Evolutionary conservation across 768 basidiomycete genomes (phyloP), one percentile per base, ranked within the genome.

Genomic region (Lactarius akahatsu): DNA sequence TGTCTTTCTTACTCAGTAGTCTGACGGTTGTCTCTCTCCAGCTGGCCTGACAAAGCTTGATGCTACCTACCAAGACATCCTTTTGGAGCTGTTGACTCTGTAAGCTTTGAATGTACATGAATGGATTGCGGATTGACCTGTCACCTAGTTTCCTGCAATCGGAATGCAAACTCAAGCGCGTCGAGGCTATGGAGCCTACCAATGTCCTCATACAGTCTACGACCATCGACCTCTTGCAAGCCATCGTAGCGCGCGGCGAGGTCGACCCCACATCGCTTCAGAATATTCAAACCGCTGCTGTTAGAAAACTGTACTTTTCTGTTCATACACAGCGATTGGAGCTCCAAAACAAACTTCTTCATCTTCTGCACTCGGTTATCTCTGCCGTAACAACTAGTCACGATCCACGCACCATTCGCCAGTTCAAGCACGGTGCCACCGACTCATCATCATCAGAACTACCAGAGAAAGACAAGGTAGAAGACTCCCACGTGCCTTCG

Each of bases 331-430:
- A 77, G 45, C 82, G 87, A 41, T 83, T 94, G 47, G 91, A 96
- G 72, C 80, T 95, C 16, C 97, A 98, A 79, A 95, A 92, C 81
- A 96, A 95, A 74, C 83, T 96, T 58, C 83, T 98, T 4, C 94
- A 95, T 73, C 85, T 96, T 15, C 83, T 98, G 0, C 96, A 98
- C 73, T 89, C 92, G 0, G 78, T 94, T 38, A 86, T 95, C 50
- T 88, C 90, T 3, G 86, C 86, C 1, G 86, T 86, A 4, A 83
- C 80, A 1, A 68, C 80, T 32, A 72, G 73, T 28, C 72, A 79
- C 5, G 80, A 76, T 32, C 62, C 65, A 43, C 66, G 62, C 30
- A 26, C 36, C 34, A 57, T 59, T 36, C 64, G 50, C 26, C 30
- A 45, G 32, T 41, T 28, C 36, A 70, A 66, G 8, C 63, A 36